These are phyloP conservation scores for Penicillium arizonense DNA, from an alignment of 495 filamentous ascomycete genomes.

Conservation along the genomic window DNA sequence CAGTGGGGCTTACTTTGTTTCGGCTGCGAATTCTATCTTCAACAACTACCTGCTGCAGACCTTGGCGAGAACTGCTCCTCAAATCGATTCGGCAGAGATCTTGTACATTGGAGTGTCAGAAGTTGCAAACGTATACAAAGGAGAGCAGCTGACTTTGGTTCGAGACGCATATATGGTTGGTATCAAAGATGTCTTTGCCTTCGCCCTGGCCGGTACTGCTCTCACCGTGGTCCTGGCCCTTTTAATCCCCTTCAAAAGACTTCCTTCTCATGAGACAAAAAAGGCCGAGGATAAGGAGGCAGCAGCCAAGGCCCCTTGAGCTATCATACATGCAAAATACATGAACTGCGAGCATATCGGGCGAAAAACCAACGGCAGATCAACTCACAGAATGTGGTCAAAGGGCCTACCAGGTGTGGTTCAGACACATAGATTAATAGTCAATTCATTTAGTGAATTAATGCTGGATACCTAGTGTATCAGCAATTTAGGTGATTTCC, in stretches of 20 bases:
- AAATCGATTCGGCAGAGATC: constrained; percentile 34
- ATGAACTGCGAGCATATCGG: too few species aligned
- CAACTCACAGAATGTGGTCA: too few species aligned
- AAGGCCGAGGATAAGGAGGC: too few species aligned
- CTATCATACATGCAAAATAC: too few species aligned
- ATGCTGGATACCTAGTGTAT: too few species aligned
- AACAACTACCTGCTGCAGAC: constrained; percentile 30
- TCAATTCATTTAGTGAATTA: too few species aligned
- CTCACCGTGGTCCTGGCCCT: constrained; percentile 7
- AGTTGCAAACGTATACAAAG: constrained; percentile 37
- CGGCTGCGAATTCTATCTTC: constrained; percentile 42
- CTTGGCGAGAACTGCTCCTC: constrained; percentile 31
- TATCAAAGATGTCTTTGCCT: constrained; percentile 43
- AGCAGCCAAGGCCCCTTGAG: too few species aligned
- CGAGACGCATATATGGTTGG: constrained; percentile 56
- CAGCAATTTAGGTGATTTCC: too few species aligned
- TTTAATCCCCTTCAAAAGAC: constrained; percentile 4
- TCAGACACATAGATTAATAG: too few species aligned
- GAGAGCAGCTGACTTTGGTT: constrained; percentile 39
- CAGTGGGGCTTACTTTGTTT: constrained; percentile 44
- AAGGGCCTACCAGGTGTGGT: too few species aligned
- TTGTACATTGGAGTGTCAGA: constrained; percentile 46
- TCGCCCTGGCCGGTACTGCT: constrained; percentile 17
- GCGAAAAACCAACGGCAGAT: too few species aligned
- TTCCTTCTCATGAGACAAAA: neutral